Conservation (phyloP, 2,329 filamentous ascomycete genomes). For the Clathrospora elynae region DNA sequence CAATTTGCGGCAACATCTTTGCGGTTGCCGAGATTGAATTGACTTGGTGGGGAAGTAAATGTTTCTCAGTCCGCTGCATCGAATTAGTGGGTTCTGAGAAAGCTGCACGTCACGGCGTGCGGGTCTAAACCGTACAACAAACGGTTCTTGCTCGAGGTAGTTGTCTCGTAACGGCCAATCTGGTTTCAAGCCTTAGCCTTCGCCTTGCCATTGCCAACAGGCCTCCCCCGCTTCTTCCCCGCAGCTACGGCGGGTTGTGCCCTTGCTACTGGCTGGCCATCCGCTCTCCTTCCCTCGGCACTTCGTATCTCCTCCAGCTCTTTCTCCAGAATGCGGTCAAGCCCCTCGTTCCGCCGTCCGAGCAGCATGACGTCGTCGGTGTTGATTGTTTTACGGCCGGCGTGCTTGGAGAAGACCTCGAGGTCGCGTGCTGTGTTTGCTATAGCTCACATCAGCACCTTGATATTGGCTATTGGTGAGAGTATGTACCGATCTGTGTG, state of each 20-base stretch:
- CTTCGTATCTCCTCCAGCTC: constrained; percentile 62
- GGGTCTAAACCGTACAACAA: too few species aligned
- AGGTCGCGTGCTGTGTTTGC: constrained; percentile 60
- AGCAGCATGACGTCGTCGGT: constrained; percentile 88
- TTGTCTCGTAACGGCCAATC: too few species aligned
- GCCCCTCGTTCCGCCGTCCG: constrained; percentile 81
- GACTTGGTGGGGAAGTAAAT: constrained; percentile 20
- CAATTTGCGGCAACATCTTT: constrained; percentile 20
- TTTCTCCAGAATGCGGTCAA: constrained; percentile 74
- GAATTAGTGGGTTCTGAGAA: constrained; percentile 29
- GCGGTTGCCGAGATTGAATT: constrained; percentile 28
- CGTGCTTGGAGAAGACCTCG: constrained; percentile 69
- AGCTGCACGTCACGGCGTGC: too few species aligned
- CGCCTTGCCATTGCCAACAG: constrained; percentile 30
- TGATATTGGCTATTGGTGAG: background rate
- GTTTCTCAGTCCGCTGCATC: constrained; percentile 29
- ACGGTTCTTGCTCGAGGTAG: too few species aligned
- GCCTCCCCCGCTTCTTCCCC: constrained; percentile 30
- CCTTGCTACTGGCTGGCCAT: constrained; percentile 12
- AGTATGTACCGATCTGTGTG: constrained; percentile 75
- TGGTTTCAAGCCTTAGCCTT: constrained; percentile 23
- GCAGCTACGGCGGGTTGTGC: constrained; percentile 7
- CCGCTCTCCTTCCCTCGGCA: constrained; percentile 32
- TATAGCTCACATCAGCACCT: constrained; percentile 11
- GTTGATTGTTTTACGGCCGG: constrained; percentile 77